Base-by-base conservation (phyloP, 495 filamentous ascomycete genomes). In the Penicillium waksmanii region DNA sequence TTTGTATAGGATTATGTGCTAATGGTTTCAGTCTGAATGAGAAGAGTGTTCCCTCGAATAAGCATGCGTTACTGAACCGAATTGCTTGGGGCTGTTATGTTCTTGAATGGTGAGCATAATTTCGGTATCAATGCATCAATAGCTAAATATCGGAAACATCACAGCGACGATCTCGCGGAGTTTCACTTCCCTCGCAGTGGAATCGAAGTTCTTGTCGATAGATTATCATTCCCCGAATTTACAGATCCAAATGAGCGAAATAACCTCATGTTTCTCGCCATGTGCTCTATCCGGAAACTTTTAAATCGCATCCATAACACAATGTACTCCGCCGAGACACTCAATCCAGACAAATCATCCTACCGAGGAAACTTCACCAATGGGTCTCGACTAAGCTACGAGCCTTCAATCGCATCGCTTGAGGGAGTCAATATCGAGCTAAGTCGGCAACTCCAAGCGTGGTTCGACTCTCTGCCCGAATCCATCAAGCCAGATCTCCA, bases 221-320 rank as follows among this genome's bases (percentile, higher is more conserved):
- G 42, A 44, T 25, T 61, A 19, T 48, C 40, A 36, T 66, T 56
- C 38, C 64, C 47, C 21, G 54, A 58, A 55, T 63, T 57, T 27
- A 51, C 51, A 17, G 53, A 55, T 18, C 38, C 10, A 50, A 46
- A 6, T 31, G 54, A 61, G 17, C 46, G 33, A 12, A 53, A 53
- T 12, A 53, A 60, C 12, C 51, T 60, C 1, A 44, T 52, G 18
- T 66, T 66, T 17, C 64, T 66, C 19, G 57, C 64, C n/a, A 66
- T 66, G 64, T 64, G 61, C 25, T 66, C 61, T 10, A 58, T 63
- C 19, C 61, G 64, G 6, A 66, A 61, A 53, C 54, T 66, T 25
- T 47, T 66, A 15, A 64, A 66, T 17, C 54, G 61, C 17, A 63
- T 58, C 18, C 63, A 66, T 49, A 66, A 40, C 13, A 61, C 62